phyloP scores from a whole-genome alignment of 345 rosid species.

The Erucastrum elatum region DNA sequence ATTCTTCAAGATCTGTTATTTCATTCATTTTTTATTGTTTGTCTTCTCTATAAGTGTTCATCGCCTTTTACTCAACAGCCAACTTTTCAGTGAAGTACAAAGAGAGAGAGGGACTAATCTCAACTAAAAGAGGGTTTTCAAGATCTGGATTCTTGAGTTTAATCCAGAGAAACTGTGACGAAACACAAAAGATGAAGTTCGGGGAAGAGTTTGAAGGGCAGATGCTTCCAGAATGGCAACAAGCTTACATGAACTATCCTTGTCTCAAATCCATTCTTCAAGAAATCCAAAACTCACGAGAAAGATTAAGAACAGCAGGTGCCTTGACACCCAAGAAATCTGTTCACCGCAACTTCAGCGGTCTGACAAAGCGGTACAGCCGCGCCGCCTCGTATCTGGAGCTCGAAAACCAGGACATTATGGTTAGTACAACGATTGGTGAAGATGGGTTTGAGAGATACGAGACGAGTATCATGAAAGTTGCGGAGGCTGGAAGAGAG shows the following conservation, averaged over 20 bases:
- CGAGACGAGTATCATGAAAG: constrained; percentile 37
- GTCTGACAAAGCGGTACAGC: constrained; percentile 37
- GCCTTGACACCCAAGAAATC: constrained; percentile 37
- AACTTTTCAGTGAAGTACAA: neutral
- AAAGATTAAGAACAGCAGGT: constrained; percentile 22
- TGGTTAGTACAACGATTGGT: constrained; percentile 27
- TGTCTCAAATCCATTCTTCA: constrained; percentile 41
- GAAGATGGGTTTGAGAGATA: constrained; percentile 38
- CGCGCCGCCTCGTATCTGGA: constrained; percentile 18
- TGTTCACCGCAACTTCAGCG: constrained; percentile 40
- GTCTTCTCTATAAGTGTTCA: neutral
- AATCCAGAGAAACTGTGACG: neutral
- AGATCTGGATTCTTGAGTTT: constrained; percentile 22
- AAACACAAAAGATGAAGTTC: constrained; percentile 57
- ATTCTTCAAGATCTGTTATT: neutral
- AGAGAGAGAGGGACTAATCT: constrained; percentile 1
- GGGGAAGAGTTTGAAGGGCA: constrained; percentile 65
- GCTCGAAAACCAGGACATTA: constrained; percentile 28
- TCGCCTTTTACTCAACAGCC: neutral
- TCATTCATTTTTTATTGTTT: neutral
- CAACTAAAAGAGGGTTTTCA: neutral
- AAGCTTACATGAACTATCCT: constrained; percentile 60
- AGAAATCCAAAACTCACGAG: constrained; percentile 45
- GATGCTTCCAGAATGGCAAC: constrained; percentile 82
- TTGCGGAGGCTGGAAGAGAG: constrained; percentile 44